Evolutionary conservation across 345 rosid species (phyloP).

Genomic region (Jatropha curcas): DNA sequence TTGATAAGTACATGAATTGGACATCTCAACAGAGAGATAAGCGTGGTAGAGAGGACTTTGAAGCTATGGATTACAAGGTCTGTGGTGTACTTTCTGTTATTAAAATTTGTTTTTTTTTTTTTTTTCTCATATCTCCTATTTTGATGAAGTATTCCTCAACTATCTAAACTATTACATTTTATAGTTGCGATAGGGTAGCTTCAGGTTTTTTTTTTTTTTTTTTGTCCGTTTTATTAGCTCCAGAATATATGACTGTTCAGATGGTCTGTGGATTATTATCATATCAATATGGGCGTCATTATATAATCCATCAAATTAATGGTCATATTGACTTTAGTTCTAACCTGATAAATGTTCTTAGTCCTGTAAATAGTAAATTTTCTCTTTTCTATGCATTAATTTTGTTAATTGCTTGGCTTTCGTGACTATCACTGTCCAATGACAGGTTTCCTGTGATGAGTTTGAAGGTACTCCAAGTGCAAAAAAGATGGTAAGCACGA

Average conservation of each 20-base stretch:
- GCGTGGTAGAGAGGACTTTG: slow-evolving; percentile 64
- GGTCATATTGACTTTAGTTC: not conserved
- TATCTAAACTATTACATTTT: not conserved
- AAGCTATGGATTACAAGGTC: slow-evolving; percentile 50
- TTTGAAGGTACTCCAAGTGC: slow-evolving; percentile 41
- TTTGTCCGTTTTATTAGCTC: too few relatives aligned
- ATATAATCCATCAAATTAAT: not conserved
- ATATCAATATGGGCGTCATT: not conserved
- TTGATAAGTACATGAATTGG: slow-evolving; percentile 29
- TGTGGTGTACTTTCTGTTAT: slow-evolving; percentile 29
- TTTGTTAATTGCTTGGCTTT: not conserved
- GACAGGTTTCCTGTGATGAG: slow-evolving; percentile 49
- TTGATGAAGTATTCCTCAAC: not conserved
- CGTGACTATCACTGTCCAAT: slow-evolving; percentile 17
- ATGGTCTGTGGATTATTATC: not conserved
- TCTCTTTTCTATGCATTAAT: not conserved
- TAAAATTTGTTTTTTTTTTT: not conserved
- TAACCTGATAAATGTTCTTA: not conserved
- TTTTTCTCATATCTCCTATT: not conserved
- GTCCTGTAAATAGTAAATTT: not conserved
- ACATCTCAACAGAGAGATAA: slow-evolving; percentile 62
- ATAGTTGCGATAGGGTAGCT: not conserved
- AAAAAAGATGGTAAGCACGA: slow-evolving; percentile 61
- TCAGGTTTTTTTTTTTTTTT: not conserved
- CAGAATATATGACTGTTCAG: not conserved